Conservation (phyloP, 2,329 filamentous ascomycete species). For the Dactylellina haptotyla region DNA sequence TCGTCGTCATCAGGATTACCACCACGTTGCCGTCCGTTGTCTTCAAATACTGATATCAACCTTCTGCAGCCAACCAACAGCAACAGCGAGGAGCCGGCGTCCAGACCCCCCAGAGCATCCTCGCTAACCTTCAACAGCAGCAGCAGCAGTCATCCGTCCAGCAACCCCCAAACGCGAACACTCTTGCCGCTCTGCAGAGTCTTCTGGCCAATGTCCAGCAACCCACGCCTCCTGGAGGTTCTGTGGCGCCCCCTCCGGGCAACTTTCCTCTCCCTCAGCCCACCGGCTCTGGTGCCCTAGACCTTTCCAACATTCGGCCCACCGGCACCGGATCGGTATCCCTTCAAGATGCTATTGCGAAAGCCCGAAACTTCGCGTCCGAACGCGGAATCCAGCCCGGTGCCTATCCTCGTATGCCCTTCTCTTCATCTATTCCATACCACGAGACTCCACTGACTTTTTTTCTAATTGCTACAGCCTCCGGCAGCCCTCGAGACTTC, state of each 20-base stretch:
- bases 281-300: constrained; percentile 77
- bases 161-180: constrained; percentile 27
- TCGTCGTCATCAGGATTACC: no score
- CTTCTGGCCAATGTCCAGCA: constrained; percentile 38
- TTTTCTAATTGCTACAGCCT: constrained; percentile 13
- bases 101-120: constrained; percentile 35
- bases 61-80: constrained; percentile 42
- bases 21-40: no score
- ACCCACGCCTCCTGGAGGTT: constrained; percentile 35
- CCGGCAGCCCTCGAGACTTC: constrained; percentile 33
- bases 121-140: constrained; percentile 36
- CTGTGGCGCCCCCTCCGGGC: constrained; percentile 59
- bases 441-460: constrained; percentile 53
- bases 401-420: constrained; percentile 33
- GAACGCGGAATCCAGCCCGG: constrained; percentile 55
- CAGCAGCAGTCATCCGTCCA: constrained; percentile 40
- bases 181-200: constrained; percentile 37
- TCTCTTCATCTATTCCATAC: not conserved
- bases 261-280: constrained; percentile 72
- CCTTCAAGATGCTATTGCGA: constrained; percentile 83
- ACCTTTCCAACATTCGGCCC: constrained; percentile 81
- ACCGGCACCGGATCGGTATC: constrained; percentile 82
- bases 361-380: constrained; percentile 72
- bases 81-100: constrained; percentile 50
- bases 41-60: not conserved